A percentile compares a stretch with the other conserved stretches of the same genome.
These are phyloP conservation scores for Marchantia paleacea DNA, from an alignment of 225 moss, liverwort and hornwort genomes.

Conservation along the genomic window DNA sequence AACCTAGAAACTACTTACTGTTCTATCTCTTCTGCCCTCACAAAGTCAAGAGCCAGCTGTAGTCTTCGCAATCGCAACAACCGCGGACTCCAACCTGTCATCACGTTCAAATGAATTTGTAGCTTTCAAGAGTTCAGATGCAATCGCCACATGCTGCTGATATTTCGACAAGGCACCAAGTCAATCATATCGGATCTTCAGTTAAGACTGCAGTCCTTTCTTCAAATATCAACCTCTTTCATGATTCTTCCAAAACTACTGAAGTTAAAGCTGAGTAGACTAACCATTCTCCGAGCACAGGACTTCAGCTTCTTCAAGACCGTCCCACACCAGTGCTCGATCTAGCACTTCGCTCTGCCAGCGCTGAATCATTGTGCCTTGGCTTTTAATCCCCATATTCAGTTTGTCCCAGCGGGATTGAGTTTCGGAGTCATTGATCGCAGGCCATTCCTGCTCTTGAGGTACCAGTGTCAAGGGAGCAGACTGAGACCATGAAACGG, in stretches of 20 bases:
- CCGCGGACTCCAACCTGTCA: conserved; percentile 80
- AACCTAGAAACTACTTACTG: conserved; percentile 54
- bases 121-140: background rate
- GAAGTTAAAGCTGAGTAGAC: conserved; percentile 1
- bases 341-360: conserved; percentile 93
- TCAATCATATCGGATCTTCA: background rate
- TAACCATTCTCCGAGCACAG: conserved; percentile 84
- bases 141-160: background rate
- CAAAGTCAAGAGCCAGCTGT: conserved; percentile 80
- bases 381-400: conserved; percentile 33
- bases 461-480: conserved; percentile 24
- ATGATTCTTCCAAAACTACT: conserved; percentile 12
- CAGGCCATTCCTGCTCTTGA: conserved; percentile 25
- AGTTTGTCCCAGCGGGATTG: conserved; percentile 44
- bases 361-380: conserved; percentile 35
- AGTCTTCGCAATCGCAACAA: conserved; percentile 79
- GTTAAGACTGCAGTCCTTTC: background rate
- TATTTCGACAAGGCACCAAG: background rate
- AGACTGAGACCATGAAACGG: conserved; percentile 39
- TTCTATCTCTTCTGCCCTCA: conserved; percentile 77
- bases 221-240: conserved; percentile 9
- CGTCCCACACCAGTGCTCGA: conserved; percentile 82
- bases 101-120: background rate
- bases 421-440: conserved; percentile 28
- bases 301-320: conserved; percentile 71